Evolutionary conservation across 768 basidiomycete genomes (phyloP), one percentile per base, ranked within the genome.

Genomic region (Suillus alpinus): DNA sequence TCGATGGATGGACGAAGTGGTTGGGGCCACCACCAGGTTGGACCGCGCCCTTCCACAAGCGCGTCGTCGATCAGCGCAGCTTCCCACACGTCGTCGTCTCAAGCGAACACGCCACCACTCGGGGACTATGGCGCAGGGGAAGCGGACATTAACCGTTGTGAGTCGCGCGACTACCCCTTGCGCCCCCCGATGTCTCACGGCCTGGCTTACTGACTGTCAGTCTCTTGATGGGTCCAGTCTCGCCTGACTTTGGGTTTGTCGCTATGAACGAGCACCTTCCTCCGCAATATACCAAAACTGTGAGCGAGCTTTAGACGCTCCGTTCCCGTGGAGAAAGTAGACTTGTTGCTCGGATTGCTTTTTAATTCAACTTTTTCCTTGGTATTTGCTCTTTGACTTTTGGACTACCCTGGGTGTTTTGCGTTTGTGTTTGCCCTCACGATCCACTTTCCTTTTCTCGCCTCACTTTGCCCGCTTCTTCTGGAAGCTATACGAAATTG

Each of bases 211-310:
- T 82, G 77, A 83, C 77, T 59, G 61, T 57, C 70, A 77, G 75
- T 79, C 73, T 75, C 68, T 69, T 73, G 67, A 73, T 59, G 73
- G 69, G 26, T 46, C 31, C 76, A 88, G 90, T 88, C 83, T 89
- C 89, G 69, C 90, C 90, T 75, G 89, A 91, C 81, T 91, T 90
- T 79, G 91, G 88, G 62, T 92, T 85, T 77, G 89, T 91, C 69
- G 80, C 83, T 68, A 88, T 91, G 88, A 89, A 86, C 74, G 89
- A 90, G 72, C 87, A 91, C 69, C 74, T 90, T 59, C 81, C 85
- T 57, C 79, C 81, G 66, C 81, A 84, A 67, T 87, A 86, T 79
- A 81, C 76, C 76, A 87, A 88, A 68, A 73, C 80, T 62, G 68
- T 80, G 47, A 80, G 80, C 65, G 85, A 83, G 67, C 80, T 81